A percentile compares a stretch with the other conserved stretches of the same genome.
Conservation (phyloP, 2,329 filamentous ascomycete genomes). For the Mycosphaerella arachidis region DNA sequence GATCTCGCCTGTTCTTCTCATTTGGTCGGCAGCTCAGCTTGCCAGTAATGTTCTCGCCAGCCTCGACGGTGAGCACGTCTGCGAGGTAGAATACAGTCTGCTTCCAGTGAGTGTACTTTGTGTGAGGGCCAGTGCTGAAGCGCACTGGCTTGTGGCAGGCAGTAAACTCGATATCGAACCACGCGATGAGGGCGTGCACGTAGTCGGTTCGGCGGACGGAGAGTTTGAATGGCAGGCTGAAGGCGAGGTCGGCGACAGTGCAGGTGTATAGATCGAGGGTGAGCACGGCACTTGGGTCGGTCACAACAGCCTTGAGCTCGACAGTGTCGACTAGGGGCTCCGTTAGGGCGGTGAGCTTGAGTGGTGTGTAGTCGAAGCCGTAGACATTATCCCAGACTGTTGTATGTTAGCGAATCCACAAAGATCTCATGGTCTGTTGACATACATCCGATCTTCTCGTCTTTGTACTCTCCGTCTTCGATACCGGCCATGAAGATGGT, state of each 20-base stretch:
- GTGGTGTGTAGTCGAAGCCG: constrained; percentile 91
- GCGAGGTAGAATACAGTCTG: constrained; percentile 98
- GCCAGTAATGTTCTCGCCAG: constrained; percentile 74
- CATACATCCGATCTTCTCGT: constrained; percentile 99
- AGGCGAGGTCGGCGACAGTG: constrained; percentile 78
- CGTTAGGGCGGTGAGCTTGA: constrained; percentile 88
- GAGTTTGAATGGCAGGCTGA: constrained; percentile 73
- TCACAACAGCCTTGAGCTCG: constrained; percentile 94
- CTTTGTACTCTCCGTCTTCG: constrained; percentile 98
- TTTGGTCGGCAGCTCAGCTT: constrained; percentile 80
- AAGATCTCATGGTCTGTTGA: constrained; percentile 17
- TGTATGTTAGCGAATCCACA: constrained; percentile 20
- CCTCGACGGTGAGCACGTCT: constrained; percentile 86
- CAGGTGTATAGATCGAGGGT: constrained; percentile 93
- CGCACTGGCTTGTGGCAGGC: constrained; percentile 97
- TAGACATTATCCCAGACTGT: constrained; percentile 99
- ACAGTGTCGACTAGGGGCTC: constrained; percentile 97
- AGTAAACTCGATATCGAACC: constrained; percentile 99
- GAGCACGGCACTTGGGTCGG: constrained; percentile 78
- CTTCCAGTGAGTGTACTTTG: constrained; percentile 99
- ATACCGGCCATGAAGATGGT: constrained; percentile 96
- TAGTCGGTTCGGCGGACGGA: constrained; percentile 82
- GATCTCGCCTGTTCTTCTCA: constrained; percentile 86
- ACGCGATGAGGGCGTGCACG: constrained; percentile 90
- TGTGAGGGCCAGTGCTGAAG: constrained; percentile 95